Conservation (phyloP, 352 stramenopile species). For the Globisporangium spinosum region DNA sequence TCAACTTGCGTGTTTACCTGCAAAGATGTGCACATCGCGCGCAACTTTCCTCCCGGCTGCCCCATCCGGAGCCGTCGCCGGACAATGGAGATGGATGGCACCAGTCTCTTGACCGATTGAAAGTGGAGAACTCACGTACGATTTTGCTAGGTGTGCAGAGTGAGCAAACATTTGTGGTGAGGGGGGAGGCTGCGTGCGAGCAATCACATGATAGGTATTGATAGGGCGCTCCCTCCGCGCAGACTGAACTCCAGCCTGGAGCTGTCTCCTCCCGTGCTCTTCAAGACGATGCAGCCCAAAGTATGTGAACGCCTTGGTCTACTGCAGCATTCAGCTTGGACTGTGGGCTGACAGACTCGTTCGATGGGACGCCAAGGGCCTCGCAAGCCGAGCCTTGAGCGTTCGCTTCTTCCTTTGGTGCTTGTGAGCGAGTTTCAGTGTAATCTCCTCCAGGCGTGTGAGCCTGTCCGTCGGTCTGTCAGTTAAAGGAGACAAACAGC, state of each 20-base stretch:
- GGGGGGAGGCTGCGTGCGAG: not conserved
- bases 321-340: no score
- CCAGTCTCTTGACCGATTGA: not conserved
- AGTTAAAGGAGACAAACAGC: not conserved
- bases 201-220: not conserved
- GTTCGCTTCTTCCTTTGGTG: not conserved
- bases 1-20: no score
- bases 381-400: no score
- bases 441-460: not conserved
- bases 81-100: not conserved
- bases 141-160: not conserved
- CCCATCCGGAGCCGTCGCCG: no score
- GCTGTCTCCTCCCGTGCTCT: no score
- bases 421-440: not conserved
- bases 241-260: no score
- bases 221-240: not conserved
- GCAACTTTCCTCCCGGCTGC: not conserved
- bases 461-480: not conserved
- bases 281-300: no score
- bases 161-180: not conserved
- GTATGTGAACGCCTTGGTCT: no score
- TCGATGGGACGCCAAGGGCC: no score
- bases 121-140: not conserved
- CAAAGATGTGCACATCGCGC: no score
- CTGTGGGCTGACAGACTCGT: no score